Base-by-base conservation (phyloP, 225 moss, liverwort and hornwort species). In the Climacium dendroides region DNA sequence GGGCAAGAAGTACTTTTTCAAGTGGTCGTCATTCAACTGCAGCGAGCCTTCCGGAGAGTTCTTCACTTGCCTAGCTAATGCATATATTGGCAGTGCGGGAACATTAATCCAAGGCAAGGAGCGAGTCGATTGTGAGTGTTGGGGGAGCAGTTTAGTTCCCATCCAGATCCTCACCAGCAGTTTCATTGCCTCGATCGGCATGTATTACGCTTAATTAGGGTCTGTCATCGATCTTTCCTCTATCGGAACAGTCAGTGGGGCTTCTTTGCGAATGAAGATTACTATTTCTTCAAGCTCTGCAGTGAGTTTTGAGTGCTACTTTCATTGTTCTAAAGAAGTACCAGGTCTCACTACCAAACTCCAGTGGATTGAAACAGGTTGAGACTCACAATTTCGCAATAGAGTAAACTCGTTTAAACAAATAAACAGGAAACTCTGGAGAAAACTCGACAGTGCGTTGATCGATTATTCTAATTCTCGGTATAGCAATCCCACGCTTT, bases 241-340 rank as follows among this genome's bases (percentile, higher is more conserved):
- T 32, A 11, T 57, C 47, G 78, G 45, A 69, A 13, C 70, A 60
- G 19, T 41, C 76, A 82, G 39, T 41, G 5, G 15, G 25, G 24
- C 32, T 41, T 85, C 35, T 24, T 57, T 73, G 88, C 88, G 90
- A 88, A 90, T 88, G 90, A 90, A 86, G 88, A 88, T 71, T 85
- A 79, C 57, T 64, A 59, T 45, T 81, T 50, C 48, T 37, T 55
- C 63, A 29, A 64, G 9, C 34, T 13, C 82, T 78, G 57, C 78
- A 32, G 20, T 57, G 65, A 63, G 58, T 79, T 60, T 53, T 83
- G 73, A 58, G 66, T 34, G 28, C 86, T 52, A 58, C 79, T 60
- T 43, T 74, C 79, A 35, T 32, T 75, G 22, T 81, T 87, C 76
- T 26, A 24, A 20, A 41, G 62, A 76, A 61, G 22, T 85, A 60